phyloP scores from a whole-genome alignment of 805 yeast genomes.

The Saturnispora saitoi region DNA sequence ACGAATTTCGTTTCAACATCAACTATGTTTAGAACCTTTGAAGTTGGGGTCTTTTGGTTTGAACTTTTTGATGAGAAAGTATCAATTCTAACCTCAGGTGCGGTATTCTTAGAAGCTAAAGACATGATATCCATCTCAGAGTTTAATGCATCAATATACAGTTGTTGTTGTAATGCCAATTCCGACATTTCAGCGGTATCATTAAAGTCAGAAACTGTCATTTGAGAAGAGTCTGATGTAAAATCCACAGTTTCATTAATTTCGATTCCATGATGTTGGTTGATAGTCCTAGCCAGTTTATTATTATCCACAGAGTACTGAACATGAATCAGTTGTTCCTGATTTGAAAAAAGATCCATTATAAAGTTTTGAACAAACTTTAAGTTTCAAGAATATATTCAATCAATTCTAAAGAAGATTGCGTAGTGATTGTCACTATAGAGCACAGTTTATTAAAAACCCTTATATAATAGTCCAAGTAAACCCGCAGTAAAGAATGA shows the following conservation, averaged over 20 bases:
- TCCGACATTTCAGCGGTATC: background rate
- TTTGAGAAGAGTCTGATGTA: background rate
- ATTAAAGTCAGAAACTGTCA: background rate
- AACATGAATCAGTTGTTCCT: background rate
- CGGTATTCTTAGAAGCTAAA: background rate
- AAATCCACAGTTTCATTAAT: background rate
- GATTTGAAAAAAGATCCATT: background rate
- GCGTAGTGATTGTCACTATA: no score
- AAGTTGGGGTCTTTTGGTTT: slow-evolving; percentile 9
- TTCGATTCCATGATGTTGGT: background rate
- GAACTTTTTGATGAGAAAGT: background rate
- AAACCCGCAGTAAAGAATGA: no score
- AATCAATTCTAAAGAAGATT: no score
- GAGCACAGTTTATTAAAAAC: no score
- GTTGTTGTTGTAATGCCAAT: background rate
- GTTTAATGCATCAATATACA: background rate
- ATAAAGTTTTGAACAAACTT: background rate
- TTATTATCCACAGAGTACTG: background rate
- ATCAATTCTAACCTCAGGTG: background rate
- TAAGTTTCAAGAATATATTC: background rate
- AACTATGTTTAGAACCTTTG: slow-evolving; percentile 2
- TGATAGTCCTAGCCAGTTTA: background rate
- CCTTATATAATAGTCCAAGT: no score
- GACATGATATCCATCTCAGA: background rate
- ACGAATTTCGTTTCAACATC: slow-evolving; percentile 1